Base-by-base conservation (phyloP, 495 filamentous ascomycete genomes). In the Terfezia boudieri region DNA sequence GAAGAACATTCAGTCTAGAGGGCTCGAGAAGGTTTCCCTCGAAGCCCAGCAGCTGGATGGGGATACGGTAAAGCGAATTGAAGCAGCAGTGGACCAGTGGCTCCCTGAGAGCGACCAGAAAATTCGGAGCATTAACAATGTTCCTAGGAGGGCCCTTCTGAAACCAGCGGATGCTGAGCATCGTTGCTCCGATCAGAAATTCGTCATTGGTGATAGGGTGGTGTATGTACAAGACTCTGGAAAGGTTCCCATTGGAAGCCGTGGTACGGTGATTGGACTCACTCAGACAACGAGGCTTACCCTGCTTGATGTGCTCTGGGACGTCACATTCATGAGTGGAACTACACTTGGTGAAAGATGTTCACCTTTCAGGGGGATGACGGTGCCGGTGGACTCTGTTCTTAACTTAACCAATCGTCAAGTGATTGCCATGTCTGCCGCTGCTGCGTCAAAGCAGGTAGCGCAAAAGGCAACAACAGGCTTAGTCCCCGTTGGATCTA, bases 1-100 rank as follows among this genome's bases (percentile, higher is more conserved):
- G 36, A 96, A 93, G 67, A 79, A 77, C 10, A 75, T 90, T 17
- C 83, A 95, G 67, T 79, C 83, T 0, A 94, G 83, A 73, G 80
- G 78, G 60, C 92, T 99, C 62, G 88, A 95, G 65, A 78, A 79
- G 54, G 92, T 96, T 2, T 87, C 92, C 9, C 76, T 96, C 12
- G 90, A 96, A 57, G 90, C 92, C 8, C 83, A 93, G 61, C 92
- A 99, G 63, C 74, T 99, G 1, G 92, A 99, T 63, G 93, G 85
- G 4, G 83, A 88, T 53, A 75, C 84, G 20, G 89, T 96, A 38
- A 79, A 78, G 70, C 63, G 76, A 60, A 86, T 98, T 57, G 86
- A 94, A 61, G 61, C 73, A 51, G 82, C 84, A 49, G 81, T 84
- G 4, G 83, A 94, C 61, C 56, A 64, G 8, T 70, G 78, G 51